phyloP scores from a whole-genome alignment of 345 rosid genomes.

The Eucalyptus lansdowneana region DNA sequence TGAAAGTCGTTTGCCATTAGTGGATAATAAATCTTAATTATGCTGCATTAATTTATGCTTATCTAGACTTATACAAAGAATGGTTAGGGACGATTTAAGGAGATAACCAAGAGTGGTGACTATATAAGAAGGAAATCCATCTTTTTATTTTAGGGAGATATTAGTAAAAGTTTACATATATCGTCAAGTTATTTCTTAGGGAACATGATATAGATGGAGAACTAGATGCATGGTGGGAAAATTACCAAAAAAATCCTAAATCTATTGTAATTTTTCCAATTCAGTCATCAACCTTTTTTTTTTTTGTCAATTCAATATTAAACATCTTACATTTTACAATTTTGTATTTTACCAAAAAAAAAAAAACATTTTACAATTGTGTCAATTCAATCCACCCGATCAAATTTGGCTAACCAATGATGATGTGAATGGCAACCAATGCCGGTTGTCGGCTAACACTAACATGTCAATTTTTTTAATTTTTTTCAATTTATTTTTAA shows the following conservation, averaged over 20 bases:
- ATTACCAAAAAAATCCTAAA: too few species aligned
- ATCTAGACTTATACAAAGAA: not conserved
- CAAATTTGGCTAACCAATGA: too few species aligned
- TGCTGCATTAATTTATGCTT: not conserved
- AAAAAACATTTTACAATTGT: too few species aligned
- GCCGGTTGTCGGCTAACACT: fast-evolving
- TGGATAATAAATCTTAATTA: not conserved
- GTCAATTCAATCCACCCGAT: fast-evolving
- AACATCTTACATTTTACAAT: too few species aligned
- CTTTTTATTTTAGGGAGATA: not conserved
- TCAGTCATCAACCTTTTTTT: too few species aligned
- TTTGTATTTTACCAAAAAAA: too few species aligned
- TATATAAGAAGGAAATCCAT: not conserved
- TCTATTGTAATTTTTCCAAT: too few species aligned
- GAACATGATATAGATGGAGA: not conserved
- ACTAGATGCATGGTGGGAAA: not conserved
- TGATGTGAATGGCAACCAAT: too few species aligned
- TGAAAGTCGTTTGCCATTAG: not conserved
- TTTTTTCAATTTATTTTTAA: too few species aligned
- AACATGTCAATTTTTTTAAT: too few species aligned
- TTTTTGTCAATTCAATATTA: too few species aligned
- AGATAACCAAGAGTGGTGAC: not conserved
- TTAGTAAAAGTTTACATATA: not conserved
- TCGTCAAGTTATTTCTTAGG: not conserved
- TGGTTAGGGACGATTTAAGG: not conserved